Percentiles rank a stretch among this genome's conserved stretches.
Conservation (phyloP, 2,329 filamentous ascomycete species). For the Colletotrichum gloeosporioides region DNA sequence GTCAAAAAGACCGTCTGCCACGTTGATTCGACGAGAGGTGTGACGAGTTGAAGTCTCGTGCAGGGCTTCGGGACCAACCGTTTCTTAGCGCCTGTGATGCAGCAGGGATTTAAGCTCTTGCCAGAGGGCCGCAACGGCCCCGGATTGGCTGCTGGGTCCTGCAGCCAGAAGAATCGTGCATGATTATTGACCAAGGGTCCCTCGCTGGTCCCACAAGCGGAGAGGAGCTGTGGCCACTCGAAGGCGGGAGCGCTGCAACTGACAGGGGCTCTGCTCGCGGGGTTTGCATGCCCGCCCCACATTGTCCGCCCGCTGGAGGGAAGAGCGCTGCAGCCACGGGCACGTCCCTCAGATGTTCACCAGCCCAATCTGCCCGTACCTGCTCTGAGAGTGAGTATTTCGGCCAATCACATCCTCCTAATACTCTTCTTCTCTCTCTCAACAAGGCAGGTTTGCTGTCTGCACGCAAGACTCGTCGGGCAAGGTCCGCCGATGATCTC, state of each 20-base stretch:
- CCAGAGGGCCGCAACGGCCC: conserved; percentile 35
- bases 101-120: conserved; percentile 29
- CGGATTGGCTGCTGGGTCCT: conserved; percentile 42
- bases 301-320: neutral
- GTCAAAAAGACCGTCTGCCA: neutral
- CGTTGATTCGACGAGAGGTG: conserved; percentile 44
- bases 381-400: neutral
- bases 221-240: conserved; percentile 19
- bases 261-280: conserved; percentile 17
- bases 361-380: neutral
- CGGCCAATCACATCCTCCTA: neutral
- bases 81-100: conserved; percentile 39
- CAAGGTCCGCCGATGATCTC: conserved; percentile 20
- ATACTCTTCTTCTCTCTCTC: neutral
- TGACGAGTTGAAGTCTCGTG: conserved; percentile 50
- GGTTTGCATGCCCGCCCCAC: conserved; percentile 9
- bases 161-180: conserved; percentile 30
- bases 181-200: conserved; percentile 28
- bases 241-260: conserved; percentile 6
- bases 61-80: conserved; percentile 54
- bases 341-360: conserved; percentile 12
- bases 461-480: neutral
- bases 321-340: conserved; percentile 8
- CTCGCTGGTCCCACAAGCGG: conserved; percentile 13
- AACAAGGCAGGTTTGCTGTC: neutral